Evolutionary conservation across 768 basidiomycete species (phyloP).

Genomic region (Podaxis mareebaensis): DNA sequence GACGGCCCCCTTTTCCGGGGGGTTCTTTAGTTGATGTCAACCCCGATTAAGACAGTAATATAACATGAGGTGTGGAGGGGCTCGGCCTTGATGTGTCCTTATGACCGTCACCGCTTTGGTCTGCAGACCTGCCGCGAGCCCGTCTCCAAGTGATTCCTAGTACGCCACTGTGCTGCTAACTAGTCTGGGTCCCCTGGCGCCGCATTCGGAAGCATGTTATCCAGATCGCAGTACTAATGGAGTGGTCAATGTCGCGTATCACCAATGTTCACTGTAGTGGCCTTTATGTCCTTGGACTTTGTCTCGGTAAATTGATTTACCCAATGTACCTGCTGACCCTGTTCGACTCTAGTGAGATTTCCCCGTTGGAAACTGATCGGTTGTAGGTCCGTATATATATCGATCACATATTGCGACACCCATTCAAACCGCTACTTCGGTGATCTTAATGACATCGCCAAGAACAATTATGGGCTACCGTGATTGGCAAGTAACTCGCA

Average conservation of each 20-base stretch:
- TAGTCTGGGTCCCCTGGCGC: not conserved
- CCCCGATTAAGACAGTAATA: not conserved
- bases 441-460: not conserved
- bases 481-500: not conserved
- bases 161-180: not conserved
- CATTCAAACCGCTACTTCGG: not conserved
- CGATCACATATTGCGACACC: not conserved
- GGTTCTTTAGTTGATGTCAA: not conserved
- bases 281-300: too few relatives aligned
- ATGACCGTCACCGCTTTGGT: slow-evolving; percentile 4
- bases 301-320: too few relatives aligned
- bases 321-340: too few relatives aligned
- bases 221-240: too few relatives aligned
- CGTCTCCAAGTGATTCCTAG: not conserved
- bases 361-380: slow-evolving; percentile 7
- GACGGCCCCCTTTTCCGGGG: not conserved
- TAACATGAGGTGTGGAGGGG: slow-evolving; percentile 3
- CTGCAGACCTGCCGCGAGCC: not conserved
- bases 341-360: not conserved
- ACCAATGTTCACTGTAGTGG: too few relatives aligned
- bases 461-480: slow-evolving; percentile 2
- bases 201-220: not conserved
- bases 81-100: slow-evolving; percentile 1
- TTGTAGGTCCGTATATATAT: slow-evolving; percentile 15
- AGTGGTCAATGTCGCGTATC: too few relatives aligned